Base-by-base conservation (phyloP, 208 protist genomes). In the Acanthamoeba divionensis region DNA sequence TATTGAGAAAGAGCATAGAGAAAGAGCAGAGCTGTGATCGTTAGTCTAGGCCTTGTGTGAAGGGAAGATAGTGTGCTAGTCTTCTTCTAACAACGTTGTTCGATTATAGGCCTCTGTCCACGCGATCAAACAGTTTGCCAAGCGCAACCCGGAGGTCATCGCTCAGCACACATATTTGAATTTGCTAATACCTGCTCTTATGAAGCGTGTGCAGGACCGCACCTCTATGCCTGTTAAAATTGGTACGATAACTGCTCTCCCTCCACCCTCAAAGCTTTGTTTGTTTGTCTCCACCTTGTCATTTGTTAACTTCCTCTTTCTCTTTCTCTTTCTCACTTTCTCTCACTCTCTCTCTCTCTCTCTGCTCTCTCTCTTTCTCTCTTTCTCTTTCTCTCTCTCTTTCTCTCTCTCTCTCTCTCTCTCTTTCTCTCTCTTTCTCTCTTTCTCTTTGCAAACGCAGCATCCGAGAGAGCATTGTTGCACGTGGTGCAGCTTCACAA, bases 141-240 rank as follows among this genome's bases (percentile, higher is more conserved):
- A 85, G 52, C n/a, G 10, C n/a, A 47, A n/a, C 9, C 75, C 75
- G 8, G 50, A 9, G n/a, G 45, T 54, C 26, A 9, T 41, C 13
- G 24, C 75, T 33, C 24, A 15, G 24, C 57, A 65, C 15, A n/a
- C n/a, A n/a, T n/a, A n/a, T n/a, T 36, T 85, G 15, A 33, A 55
- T 4, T 33, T 85, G 21, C n/a, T 85, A 18, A 41, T 85, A 21
- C 75, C 75, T 2, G 29, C 50, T 36, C 75, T 85, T 36, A 52
- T 85, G 21, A 63, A 18, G 52, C 75, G 75, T 15, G 75, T 85
- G 21, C 57, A 85, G 75, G 75, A 85, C 52, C 21, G 75, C 21
- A 44, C 75, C 7, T 85, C 75, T 18, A 55, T 85, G 75, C 75
- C 75, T 36, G 75, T 85, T 54, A 85, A 85, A 24, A 33, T 85